Conservation (phyloP, 2,329 filamentous ascomycete genomes). For the Xylaria hypoxylon region DNA sequence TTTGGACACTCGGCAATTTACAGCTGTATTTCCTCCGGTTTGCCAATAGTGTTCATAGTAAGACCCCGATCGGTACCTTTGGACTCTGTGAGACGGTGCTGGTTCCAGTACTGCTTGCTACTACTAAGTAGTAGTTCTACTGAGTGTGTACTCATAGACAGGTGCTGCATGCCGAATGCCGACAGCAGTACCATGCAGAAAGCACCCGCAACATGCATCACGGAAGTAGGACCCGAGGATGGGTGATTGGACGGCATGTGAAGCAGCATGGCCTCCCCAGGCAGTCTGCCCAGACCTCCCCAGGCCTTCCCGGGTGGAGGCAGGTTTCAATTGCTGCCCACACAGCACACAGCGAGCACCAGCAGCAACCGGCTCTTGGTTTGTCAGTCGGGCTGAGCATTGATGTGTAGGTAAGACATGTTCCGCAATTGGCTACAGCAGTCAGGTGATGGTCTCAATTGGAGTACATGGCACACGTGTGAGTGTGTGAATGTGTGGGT, state of each 20-base stretch:
- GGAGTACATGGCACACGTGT: conserved; percentile 29
- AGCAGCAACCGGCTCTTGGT: conserved; percentile 7
- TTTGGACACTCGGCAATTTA: no score
- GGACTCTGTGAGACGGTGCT: background rate
- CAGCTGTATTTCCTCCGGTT: no score
- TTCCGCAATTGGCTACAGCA: conserved; percentile 21
- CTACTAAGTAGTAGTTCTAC: no score
- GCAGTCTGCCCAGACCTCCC: no score
- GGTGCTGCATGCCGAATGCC: conserved; percentile 14
- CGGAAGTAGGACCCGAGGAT: conserved; percentile 20
- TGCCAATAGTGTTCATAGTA: no score
- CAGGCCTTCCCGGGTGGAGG: no score
- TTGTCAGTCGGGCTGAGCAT: conserved; percentile 13
- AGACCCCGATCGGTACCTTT: conserved; percentile 3
- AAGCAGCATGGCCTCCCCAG: conserved; percentile 10
- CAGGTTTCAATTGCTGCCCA: conserved; percentile 20
- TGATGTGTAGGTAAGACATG: conserved; percentile 7
- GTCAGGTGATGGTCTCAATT: conserved; percentile 24
- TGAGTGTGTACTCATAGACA: no score
- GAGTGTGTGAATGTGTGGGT: background rate
- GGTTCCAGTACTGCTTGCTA: no score
- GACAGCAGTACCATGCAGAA: conserved; percentile 19
- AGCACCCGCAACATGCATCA: conserved; percentile 1
- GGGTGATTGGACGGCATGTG: conserved; percentile 25
- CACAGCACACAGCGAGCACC: conserved; percentile 3